Conservation (phyloP, 179 eudicot genomes). For the Monotropa hypopitys region DNA sequence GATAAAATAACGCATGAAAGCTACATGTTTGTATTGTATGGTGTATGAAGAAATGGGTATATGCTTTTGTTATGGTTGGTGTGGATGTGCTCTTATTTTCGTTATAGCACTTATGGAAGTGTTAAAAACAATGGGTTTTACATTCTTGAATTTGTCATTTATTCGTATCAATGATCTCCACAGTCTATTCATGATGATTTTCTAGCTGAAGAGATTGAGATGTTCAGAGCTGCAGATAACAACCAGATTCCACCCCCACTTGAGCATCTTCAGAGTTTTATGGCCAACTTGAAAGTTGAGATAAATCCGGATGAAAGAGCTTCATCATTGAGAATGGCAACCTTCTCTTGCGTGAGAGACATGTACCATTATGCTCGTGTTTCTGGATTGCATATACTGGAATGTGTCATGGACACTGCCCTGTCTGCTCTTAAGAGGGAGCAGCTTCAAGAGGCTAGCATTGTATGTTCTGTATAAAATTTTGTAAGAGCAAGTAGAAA, state of each 20-base stretch:
- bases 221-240: slow-evolving; percentile 30
- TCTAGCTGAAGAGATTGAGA: slow-evolving; percentile 52
- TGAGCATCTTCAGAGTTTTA: slow-evolving; percentile 36
- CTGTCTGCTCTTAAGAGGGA: slow-evolving; percentile 63
- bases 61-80: neutral
- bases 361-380: slow-evolving; percentile 90
- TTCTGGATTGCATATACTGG: slow-evolving; percentile 72
- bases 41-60: neutral
- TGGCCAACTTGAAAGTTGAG: slow-evolving; percentile 28
- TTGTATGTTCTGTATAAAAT: slow-evolving; percentile 26
- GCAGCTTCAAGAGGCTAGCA: slow-evolving; percentile 70
- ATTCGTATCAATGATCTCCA: slow-evolving; percentile 6
- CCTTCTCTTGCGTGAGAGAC: slow-evolving; percentile 58
- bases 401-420: slow-evolving; percentile 69
- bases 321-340: slow-evolving; percentile 24
- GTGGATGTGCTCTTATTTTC: neutral
- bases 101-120: neutral
- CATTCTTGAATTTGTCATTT: neutral
- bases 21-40: neutral
- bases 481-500: neutral
- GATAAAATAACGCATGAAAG: neutral
- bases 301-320: slow-evolving; percentile 20
- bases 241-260: slow-evolving; percentile 55
- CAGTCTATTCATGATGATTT: slow-evolving; percentile 77
- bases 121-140: neutral